Evolutionary conservation across 164 flowering plant genomes (phyloP), one percentile per base, ranked within the genome.

Genomic region (Stephania cephalantha): DNA sequence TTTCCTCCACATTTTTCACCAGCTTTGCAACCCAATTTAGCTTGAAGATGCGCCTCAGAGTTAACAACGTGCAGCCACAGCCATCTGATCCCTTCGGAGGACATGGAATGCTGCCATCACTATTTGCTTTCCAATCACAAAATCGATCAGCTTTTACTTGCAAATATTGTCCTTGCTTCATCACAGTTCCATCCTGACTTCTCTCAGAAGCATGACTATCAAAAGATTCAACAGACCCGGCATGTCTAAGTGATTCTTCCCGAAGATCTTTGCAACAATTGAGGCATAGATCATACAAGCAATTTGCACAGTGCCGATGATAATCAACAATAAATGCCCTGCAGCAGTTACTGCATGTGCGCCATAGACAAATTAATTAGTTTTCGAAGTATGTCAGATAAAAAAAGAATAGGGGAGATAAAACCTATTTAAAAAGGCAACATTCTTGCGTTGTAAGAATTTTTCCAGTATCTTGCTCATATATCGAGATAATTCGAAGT

Each of bases 11-110:
- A 86, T 87, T 89, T 84, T 93, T 95, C 42, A 90, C 92, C 73
- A 95, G 86, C 77, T 92, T 95, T 61, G 97, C 96, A 79, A 93
- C 96, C 99, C 99, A 95, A 71, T 95, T 95, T 88, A 92, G 89
- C 88, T 93, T 95, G 77, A 93, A 95, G 46, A 93, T 91, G 76
- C 99, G 90, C 75, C 82, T 85, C 55, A 95, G 84, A 42, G 83
- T 79, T 81, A 95, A 78, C 17, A 85, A 76, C 44, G 81, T 74
- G 77, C 74, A 84, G 71, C 90, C 89, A 84, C 98, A 92, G 75
- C 95, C 98, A 78, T 93, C 95, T 87, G 80, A 85, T 68, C 85
- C 90, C 84, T 82, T 89, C 71, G 92, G 93, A 1, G 96, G 94
- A 79, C 99, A 95, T 20, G 91, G 98, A 75, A 95, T 87, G 78